Evolutionary conservation across 2,329 filamentous ascomycete species (phyloP), one percentile per base, ranked within the genome.

Genomic region (Kalmusia sp.): DNA sequence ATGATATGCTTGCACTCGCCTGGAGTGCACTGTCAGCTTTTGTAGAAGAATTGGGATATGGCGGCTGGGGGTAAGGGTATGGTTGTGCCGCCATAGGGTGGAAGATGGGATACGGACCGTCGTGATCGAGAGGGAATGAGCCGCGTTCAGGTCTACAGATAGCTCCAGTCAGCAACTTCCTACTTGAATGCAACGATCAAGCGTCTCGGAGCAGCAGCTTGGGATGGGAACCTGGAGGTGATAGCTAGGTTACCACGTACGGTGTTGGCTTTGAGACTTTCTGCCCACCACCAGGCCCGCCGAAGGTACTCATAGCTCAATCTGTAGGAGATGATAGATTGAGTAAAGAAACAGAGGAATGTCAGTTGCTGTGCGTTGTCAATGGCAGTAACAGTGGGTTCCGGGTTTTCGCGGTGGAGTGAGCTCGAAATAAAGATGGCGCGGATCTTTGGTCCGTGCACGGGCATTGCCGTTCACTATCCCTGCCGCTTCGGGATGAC

Each of bases 41-140:
- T 33, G 31, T 27, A 14, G 14, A n/a, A 15, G 21, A n/a, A n/a
- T 9, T 21, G 11, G 33, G 25, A 27, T 11, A 28, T 37, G 14
- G 28, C 30, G 44, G 21, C 43, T 22, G 34, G 24, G 33, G 51
- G 39, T 25, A 41, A 28, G 33, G 44, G 38, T 31, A 34, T 44
- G 38, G 43, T 47, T 12, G 38, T 28, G 14, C 19, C 8, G 39
- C 33, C 14, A n/a, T 68, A 89, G 88, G 91, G 52, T 25, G 48
- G 28, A 17, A 25, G 35, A 30, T 24, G 44, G 51, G 44, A 31
- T 49, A 54, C 69, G 44, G 77, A 87, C 86, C 92, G 74, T 96
- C 92, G 68, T 97, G 93, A 75, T 98, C 93, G 51, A 98, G 86
- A n/a, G 93, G 93, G 70, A 98, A 98, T 67, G 91, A 96, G 51